Evolutionary conservation across 2,329 filamentous ascomycete genomes (phyloP).

Genomic region (Arachnomyces sp.): DNA sequence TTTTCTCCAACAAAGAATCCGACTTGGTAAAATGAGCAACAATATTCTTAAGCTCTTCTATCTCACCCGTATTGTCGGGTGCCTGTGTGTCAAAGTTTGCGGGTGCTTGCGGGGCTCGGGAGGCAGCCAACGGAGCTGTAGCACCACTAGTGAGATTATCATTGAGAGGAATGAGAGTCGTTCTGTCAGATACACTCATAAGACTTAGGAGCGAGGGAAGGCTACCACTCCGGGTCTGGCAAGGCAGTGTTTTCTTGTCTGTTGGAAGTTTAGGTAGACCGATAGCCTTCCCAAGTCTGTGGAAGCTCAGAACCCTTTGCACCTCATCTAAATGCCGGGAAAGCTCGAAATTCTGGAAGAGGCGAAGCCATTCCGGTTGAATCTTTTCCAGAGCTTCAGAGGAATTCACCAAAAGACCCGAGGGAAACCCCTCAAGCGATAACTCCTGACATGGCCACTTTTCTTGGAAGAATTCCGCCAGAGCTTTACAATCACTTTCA

Average conservation of each 20-base stretch:
- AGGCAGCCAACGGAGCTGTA: neutral
- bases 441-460: slow-evolving; percentile 10
- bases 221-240: slow-evolving; percentile 22
- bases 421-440: slow-evolving; percentile 5
- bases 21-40: slow-evolving; percentile 16
- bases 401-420: slow-evolving; percentile 17
- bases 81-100: no score
- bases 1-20: slow-evolving; percentile 21
- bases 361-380: slow-evolving; percentile 40
- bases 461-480: slow-evolving; percentile 9
- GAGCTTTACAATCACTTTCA: slow-evolving; percentile 8
- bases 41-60: slow-evolving; percentile 20
- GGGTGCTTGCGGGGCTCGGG: neutral
- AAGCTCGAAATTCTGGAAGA: slow-evolving; percentile 44
- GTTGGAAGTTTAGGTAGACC: neutral
- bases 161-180: neutral
- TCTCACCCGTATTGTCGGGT: slow-evolving; percentile 2
- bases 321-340: slow-evolving; percentile 37
- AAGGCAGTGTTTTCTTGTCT: slow-evolving; percentile 46
- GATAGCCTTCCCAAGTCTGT: slow-evolving; percentile 5
- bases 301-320: slow-evolving; percentile 33
- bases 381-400: slow-evolving; percentile 33
- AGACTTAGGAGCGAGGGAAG: no score
- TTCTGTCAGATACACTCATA: no score
- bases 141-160: no score